Conservation (phyloP, 2,329 filamentous ascomycete species). For the Leptodontidium sp. region DNA sequence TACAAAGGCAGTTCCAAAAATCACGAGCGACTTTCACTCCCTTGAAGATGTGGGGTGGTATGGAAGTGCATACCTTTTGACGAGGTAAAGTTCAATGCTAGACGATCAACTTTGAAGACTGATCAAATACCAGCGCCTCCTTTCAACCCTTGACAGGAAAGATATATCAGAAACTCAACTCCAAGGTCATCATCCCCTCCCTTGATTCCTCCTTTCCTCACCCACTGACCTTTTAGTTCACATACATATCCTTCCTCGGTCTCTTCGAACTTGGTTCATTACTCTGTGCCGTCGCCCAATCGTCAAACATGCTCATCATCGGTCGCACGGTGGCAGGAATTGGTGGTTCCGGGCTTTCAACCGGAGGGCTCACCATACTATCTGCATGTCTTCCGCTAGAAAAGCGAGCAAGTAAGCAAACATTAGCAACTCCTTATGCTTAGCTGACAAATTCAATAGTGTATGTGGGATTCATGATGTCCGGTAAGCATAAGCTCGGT, state of each 20-base stretch:
- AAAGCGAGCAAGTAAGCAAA: slow-evolving; percentile 30
- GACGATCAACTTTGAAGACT: neutral
- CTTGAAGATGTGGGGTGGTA: slow-evolving; percentile 65
- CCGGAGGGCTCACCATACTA: slow-evolving; percentile 61
- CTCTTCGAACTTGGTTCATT: slow-evolving; percentile 64
- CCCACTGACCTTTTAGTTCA: slow-evolving; percentile 43
- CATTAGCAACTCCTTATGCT: neutral
- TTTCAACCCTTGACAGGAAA: slow-evolving; percentile 61
- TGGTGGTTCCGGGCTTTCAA: slow-evolving; percentile 60
- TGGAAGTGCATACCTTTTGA: slow-evolving; percentile 57
- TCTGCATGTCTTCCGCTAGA: slow-evolving; percentile 46
- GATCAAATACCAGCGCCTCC: slow-evolving; percentile 50
- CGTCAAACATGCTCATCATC: slow-evolving; percentile 60
- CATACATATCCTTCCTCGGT: slow-evolving; percentile 53
- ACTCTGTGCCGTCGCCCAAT: slow-evolving; percentile 59
- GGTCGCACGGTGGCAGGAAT: slow-evolving; percentile 62
- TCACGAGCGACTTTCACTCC: slow-evolving; percentile 59
- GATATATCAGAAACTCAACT: slow-evolving; percentile 55
- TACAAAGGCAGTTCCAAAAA: slow-evolving; percentile 54
- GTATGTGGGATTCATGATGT: slow-evolving; percentile 38
- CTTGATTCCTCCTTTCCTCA: neutral
- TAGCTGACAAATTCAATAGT: slow-evolving; percentile 28
- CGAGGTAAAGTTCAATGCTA: slow-evolving; percentile 32
- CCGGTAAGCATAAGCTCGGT: slow-evolving; percentile 26
- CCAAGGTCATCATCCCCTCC: slow-evolving; percentile 41